Base-by-base conservation (phyloP, 441 rosid genomes). In the Euphorbia corollata region DNA sequence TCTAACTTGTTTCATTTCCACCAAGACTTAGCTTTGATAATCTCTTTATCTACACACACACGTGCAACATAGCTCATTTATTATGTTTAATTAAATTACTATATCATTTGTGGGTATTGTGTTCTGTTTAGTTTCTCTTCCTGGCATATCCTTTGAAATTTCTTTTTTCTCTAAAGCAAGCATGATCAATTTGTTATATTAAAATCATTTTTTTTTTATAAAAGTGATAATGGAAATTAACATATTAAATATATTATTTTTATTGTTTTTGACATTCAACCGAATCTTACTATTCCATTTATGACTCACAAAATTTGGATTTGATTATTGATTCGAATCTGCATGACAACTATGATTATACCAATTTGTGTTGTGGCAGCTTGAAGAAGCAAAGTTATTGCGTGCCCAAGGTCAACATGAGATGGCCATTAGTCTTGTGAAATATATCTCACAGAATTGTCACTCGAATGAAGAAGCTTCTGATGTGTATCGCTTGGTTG, bases 381-480 rank as follows among this genome's bases (percentile, higher is more conserved):
- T 95, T 75, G 98, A 88, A 83, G 99, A 95, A 83, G 97, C 98
- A 50, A 91, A 87, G 85, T 81, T 92, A 65, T 74, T 95, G 82
- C 95, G 86, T 67, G 92, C 96, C 70, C 96, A 90, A 81, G 97
- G 94, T 79, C 96, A 85, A 83, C 85, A 85, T 78, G 98, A 95
- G 82, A 88, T 87, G 92, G 94, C 99, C 58, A 91, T 95, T 76
- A 84, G 86, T 80, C 94, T 92, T 74, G 98, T 91, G 55, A 88
- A 84, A 72, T 88, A 86, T 78, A 79, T 91, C 68, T 85, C 90
- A 61, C 79, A 87, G 71, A 86, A 90, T 79, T 83, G 82, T 73
- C 74, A 79, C 68, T 74, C 84, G 70, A 75, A 80, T 60, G 96
- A 88, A 75, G 91, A 81, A 67, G 83, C 88, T 70, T 83, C 98